phyloP scores from a whole-genome alignment of 441 rosid genomes.

The Jatropha multifida region DNA sequence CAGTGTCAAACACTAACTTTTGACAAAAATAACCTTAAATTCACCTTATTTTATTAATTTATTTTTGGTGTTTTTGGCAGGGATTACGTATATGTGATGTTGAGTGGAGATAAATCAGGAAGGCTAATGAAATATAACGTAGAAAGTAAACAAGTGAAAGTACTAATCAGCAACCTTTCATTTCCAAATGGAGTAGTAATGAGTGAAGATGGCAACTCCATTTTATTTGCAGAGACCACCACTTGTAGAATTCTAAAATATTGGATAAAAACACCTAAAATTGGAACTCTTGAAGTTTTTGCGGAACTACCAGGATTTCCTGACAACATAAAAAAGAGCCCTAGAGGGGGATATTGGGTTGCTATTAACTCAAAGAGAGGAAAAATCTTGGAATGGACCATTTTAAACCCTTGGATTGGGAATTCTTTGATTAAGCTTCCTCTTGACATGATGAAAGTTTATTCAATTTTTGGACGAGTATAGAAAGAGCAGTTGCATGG shows the following conservation, averaged over 20 bases:
- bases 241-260: conserved; percentile 30
- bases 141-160: conserved; percentile 32
- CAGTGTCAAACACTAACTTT: no score
- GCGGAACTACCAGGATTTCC: conserved; percentile 30
- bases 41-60: no score
- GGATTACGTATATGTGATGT: conserved; percentile 26
- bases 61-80: conserved; percentile 24
- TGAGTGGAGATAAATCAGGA: conserved; percentile 44
- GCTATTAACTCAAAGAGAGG: conserved; percentile 45
- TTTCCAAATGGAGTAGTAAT: conserved; percentile 49
- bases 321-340: conserved; percentile 38
- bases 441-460: conserved; percentile 37
- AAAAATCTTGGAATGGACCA: conserved; percentile 30
- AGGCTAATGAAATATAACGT: conserved; percentile 53
- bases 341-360: conserved; percentile 46
- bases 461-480: conserved; percentile 33
- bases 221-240: conserved; percentile 37
- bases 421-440: conserved; percentile 39
- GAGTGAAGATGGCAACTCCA: conserved; percentile 37
- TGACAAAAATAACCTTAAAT: no score
- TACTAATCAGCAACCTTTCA: conserved; percentile 28
- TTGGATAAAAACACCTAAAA: conserved; percentile 17
- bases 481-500: conserved; percentile 47
- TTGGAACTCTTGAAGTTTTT: conserved; percentile 23
- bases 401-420: conserved; percentile 48